These are phyloP conservation scores for Blastomyces emzantsi DNA, from an alignment of 2,329 filamentous ascomycete genomes.

Conservation along the genomic window DNA sequence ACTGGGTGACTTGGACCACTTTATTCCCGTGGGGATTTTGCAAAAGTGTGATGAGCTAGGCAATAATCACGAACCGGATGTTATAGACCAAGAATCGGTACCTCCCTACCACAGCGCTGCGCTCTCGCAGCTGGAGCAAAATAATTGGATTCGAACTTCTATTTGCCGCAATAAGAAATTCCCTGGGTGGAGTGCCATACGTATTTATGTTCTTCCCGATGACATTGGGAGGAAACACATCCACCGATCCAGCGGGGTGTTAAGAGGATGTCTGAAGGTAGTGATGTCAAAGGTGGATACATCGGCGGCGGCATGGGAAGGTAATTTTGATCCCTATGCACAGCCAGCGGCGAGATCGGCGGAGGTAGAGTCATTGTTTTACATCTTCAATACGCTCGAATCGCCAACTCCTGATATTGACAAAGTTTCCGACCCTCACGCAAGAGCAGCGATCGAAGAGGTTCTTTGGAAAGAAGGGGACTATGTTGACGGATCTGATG, in stretches of 20 bases:
- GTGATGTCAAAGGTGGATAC: conserved; percentile 35
- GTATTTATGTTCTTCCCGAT: conserved; percentile 35
- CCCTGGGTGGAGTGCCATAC: conserved; percentile 20
- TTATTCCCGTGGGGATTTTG: conserved; percentile 28
- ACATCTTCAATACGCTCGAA: conserved; percentile 42
- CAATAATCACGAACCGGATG: not conserved
- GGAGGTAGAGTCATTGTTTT: conserved; percentile 41
- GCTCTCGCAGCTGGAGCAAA: conserved; percentile 23
- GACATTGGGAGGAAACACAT: conserved; percentile 29
- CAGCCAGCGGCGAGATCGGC: conserved; percentile 8
- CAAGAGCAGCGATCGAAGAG: conserved; percentile 30
- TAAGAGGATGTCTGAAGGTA: conserved; percentile 30
- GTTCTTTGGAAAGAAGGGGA: conserved; percentile 22
- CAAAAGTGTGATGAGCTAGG: conserved; percentile 13
- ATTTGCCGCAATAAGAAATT: conserved; percentile 16
- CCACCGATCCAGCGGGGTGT: conserved; percentile 26
- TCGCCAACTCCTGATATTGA: conserved; percentile 31
- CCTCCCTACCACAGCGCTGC: conserved; percentile 19
- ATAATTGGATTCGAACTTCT: conserved; percentile 30
- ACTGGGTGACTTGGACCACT: conserved; percentile 17
- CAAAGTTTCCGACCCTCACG: conserved; percentile 25
- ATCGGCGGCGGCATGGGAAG: conserved; percentile 33
- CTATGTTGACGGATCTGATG: conserved; percentile 13
- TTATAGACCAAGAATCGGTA: not conserved
- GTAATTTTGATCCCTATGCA: conserved; percentile 18